Evolutionary conservation across 1,139 yeast species (phyloP).

Genomic region (Sugiyamaella paludigena): DNA sequence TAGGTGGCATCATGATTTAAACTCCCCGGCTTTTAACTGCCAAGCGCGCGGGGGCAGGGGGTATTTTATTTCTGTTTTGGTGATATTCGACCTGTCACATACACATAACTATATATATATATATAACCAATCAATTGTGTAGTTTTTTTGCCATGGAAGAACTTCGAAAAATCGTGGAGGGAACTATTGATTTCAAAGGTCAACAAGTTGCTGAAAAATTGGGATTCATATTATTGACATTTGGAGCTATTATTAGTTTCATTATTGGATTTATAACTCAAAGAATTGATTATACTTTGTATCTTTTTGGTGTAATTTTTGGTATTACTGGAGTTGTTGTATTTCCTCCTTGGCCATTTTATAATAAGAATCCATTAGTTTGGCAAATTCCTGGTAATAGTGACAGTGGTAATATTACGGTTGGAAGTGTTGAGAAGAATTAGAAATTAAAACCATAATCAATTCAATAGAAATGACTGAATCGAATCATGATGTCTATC

Average conservation of each 20-base stretch:
- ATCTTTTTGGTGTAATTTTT: slow-evolving; percentile 41
- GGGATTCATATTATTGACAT: slow-evolving; percentile 28
- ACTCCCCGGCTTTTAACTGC: no score
- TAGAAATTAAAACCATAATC: not conserved
- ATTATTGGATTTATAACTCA: slow-evolving; percentile 48
- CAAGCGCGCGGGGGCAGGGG: no score
- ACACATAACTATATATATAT: no score
- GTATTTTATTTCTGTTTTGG: no score
- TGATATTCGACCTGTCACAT: no score
- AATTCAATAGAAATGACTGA: not conserved
- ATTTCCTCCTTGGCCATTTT: slow-evolving; percentile 58
- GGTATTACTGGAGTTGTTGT: slow-evolving; percentile 42
- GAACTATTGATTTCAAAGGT: slow-evolving; percentile 62
- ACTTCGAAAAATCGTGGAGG: slow-evolving; percentile 41
- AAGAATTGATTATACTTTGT: slow-evolving; percentile 41
- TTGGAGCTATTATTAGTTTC: slow-evolving; percentile 44
- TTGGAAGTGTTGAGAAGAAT: not conserved
- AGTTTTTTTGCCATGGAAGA: slow-evolving; percentile 26
- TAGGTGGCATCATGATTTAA: no score
- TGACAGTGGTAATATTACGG: slow-evolving; percentile 2
- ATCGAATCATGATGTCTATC: not conserved
- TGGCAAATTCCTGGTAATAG: slow-evolving; percentile 37
- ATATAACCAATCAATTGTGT: not conserved
- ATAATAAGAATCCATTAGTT: slow-evolving; percentile 46
- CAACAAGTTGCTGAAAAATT: slow-evolving; percentile 47